Evolutionary conservation across 2,329 filamentous ascomycete species (phyloP), one percentile per base, ranked within the genome.

Genomic region (Epichloe gansuensis): DNA sequence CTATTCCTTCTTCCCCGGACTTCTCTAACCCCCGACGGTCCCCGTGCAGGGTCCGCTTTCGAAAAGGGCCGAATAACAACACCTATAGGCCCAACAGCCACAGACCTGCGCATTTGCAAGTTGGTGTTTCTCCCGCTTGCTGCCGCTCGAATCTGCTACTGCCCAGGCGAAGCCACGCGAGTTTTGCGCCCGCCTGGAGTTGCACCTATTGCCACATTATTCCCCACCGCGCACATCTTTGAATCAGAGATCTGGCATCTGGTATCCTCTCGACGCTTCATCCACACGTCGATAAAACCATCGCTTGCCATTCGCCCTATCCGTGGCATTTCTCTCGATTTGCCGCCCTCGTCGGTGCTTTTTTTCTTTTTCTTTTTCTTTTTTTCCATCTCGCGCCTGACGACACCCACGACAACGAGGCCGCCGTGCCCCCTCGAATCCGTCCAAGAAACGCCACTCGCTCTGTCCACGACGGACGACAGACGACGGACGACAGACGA

Each of bases 1-100:
- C 45, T 46, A 46, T 46, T 52, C 21, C 48, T 37, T 15, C 49
- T 50, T 48, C 56, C 55, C 56, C 56, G 49, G 56, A 57, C 52
- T 56, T 53, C 38, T 17, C 23, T 34, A 44, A 34, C 39, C 48
- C 52, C 37, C 41, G 42, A 51, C 50, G 21, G 34, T 56, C 62
- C 63, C 63, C 64, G 63, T 64, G 61, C 62, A 61, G 61, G 63
- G 59, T 63, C 56, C 61, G 62, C 62, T 59, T 59, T 59, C 58
- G 58, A 66, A 66, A 67, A 67, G 65, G 65, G 63, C 65, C 65
- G 65, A 67, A 67, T 67, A 66, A 62, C 61, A 60, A 21, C 17
- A 21, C 59, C 64, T 65, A 64, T 62, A 63, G 59, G 59, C 54
- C 58, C 58, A 54, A 59, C 57, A 58, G 55, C 52, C 57, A 50